These are phyloP conservation scores for Psilocybe sp. DNA, from an alignment of 768 basidiomycete species.

Conservation along the genomic window DNA sequence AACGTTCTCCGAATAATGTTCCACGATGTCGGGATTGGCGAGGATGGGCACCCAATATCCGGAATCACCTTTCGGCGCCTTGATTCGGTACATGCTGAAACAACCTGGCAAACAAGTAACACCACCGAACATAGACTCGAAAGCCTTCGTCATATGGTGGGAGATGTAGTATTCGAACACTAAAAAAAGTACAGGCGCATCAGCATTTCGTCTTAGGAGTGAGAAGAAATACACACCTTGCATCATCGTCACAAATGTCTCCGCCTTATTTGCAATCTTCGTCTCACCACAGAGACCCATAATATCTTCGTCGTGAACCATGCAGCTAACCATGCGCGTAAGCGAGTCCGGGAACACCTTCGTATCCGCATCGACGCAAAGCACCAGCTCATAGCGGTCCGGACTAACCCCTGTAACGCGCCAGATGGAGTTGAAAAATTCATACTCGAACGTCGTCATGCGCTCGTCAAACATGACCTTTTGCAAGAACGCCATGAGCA, in stretches of 20 bases:
- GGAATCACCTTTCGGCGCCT: constrained; percentile 93
- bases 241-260: constrained; percentile 99
- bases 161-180: constrained; percentile 99
- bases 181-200: constrained; percentile 28
- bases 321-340: constrained; percentile 93
- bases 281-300: constrained; percentile 99
- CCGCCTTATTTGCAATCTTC: constrained; percentile 98
- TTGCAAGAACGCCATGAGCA: constrained; percentile 96
- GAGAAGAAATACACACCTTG: constrained; percentile 65
- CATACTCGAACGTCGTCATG: constrained; percentile 99
- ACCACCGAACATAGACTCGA: constrained; percentile 99
- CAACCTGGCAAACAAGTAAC: constrained; percentile 99
- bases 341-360: constrained; percentile 99
- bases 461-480: constrained; percentile 99
- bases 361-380: constrained; percentile 97
- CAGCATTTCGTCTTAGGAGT: not conserved
- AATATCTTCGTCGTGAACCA: constrained; percentile 96
- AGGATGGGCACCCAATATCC: constrained; percentile 99
- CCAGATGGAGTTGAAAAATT: constrained; percentile 99
- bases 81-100: constrained; percentile 99
- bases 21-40: constrained; percentile 97
- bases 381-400: constrained; percentile 90
- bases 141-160: constrained; percentile 98
- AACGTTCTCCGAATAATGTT: constrained; percentile 99
- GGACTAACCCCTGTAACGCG: constrained; percentile 92